Evolutionary conservation across 257 asterid genomes (phyloP), one percentile per base, ranked within the genome.

Genomic region (Eustoma russellianum): DNA sequence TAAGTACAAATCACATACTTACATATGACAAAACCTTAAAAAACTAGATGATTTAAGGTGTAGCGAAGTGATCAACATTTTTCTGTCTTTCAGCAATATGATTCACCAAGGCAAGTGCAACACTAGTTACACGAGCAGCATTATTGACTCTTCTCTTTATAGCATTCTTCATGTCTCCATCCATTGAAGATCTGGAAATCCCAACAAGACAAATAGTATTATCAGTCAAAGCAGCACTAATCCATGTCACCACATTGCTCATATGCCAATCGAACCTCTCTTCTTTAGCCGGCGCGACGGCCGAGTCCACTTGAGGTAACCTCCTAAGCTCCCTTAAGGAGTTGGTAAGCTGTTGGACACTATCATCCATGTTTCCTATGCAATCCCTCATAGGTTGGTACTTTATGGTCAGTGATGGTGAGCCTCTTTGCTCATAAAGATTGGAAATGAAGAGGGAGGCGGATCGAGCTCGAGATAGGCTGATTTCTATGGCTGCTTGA

Each of bases 161-260:
- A 9, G 70, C 48, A 60, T 62, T 80, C 73, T 74, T 85, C 43
- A 76, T 51, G 60, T 61, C 77, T 0, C 77, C 85, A 17, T 72
- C 64, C 18, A 85, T 63, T 47, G 77, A 61, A 68, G 70, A 69
- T 30, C 81, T 81, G 33, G 79, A 71, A 15, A 88, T 60, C 50
- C 93, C 88, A 14, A 85, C 83, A 6, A 83, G 59, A 50, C 97
- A 88, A 70, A 62, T 70, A 38, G 52, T 74, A 0, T 81, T 78
- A 40, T 81, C 89, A 5, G 92, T 83, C 41, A 85, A 56, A 41
- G 95, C 97, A 6, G 92, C 70, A 66, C 95, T 88, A 74, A 83
- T 77, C 97, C 97, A 85, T 0, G 97, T 85, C 52, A 69, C 77
- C 10, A 83, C 88, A 59, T 83, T 87, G 59, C 88, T 69, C 53